These are phyloP conservation scores for Dryas integrifolia DNA, from an alignment of 331 rosid genomes.

Conservation along the genomic window DNA sequence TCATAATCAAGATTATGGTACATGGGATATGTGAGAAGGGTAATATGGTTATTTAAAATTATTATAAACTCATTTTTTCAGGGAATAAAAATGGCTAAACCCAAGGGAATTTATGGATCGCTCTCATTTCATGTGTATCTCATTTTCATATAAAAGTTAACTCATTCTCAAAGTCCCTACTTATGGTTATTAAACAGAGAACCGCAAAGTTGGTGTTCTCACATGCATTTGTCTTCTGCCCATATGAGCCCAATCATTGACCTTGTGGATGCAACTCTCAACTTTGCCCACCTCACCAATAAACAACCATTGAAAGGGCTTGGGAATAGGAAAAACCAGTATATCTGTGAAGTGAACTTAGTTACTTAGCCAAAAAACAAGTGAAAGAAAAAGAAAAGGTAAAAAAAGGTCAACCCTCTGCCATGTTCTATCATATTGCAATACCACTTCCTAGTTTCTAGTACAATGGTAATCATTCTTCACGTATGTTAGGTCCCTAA, in stretches of 20 bases:
- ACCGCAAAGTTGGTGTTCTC: constrained; percentile 13
- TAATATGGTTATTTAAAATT: no score
- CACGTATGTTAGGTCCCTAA: constrained; percentile 7
- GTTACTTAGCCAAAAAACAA: no score
- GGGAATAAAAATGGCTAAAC: no score
- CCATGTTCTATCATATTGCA: not conserved
- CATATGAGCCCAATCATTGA: constrained; percentile 9
- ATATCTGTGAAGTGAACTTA: not conserved
- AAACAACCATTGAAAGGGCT: not conserved
- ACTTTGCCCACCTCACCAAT: not conserved
- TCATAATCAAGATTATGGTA: no score
- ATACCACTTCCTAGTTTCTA: not conserved
- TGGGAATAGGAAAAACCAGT: not conserved
- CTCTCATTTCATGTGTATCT: no score
- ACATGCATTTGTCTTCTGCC: constrained; percentile 15
- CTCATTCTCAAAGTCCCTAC: not conserved
- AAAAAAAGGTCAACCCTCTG: not conserved
- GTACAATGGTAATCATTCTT: constrained; percentile 2
- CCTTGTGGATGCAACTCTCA: not conserved
- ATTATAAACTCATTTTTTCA: no score
- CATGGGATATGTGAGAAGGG: no score
- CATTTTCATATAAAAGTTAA: not conserved
- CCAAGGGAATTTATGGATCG: no score
- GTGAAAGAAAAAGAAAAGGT: not conserved
- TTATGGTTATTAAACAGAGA: not conserved